phyloP scores from a whole-genome alignment of 176 grass and related monocot genomes.

The Bolboschoenus planiculmis region DNA sequence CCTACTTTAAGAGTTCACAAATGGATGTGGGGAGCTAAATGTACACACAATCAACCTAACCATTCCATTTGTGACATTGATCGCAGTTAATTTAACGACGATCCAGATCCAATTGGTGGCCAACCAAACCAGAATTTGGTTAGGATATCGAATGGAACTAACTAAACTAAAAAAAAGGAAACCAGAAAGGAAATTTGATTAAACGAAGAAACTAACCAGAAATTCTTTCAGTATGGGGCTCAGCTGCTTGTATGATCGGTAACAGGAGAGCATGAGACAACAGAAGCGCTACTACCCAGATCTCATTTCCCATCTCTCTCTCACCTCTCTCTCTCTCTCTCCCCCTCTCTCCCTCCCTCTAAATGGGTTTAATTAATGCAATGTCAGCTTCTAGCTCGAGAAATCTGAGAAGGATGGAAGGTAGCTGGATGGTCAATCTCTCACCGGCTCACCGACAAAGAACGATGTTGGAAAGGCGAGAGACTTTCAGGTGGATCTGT shows the following conservation, averaged over 20 bases:
- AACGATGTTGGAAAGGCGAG: background rate
- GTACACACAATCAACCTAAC: slow-evolving; percentile 1
- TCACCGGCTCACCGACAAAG: slow-evolving; percentile 28
- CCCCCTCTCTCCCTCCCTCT: background rate
- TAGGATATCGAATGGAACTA: background rate
- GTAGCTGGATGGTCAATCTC: slow-evolving; percentile 24
- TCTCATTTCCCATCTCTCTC: slow-evolving; percentile 24
- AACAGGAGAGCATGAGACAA: slow-evolving; percentile 10
- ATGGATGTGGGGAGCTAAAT: background rate
- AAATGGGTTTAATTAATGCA: slow-evolving; percentile 9
- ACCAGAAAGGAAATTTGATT: background rate
- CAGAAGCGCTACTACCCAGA: slow-evolving; percentile 26
- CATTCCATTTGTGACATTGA: slow-evolving; percentile 9
- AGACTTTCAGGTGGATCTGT: background rate
- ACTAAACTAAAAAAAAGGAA: background rate
- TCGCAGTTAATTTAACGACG: slow-evolving; percentile 11
- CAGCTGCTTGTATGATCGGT: background rate
- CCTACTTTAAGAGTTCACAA: background rate
- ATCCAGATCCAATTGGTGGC: background rate
- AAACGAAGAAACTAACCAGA: slow-evolving; percentile 28
- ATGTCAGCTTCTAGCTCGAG: slow-evolving; percentile 4
- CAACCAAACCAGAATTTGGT: background rate
- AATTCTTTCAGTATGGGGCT: slow-evolving; percentile 35
- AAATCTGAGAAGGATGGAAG: slow-evolving; percentile 11
- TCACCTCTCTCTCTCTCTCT: background rate